Evolutionary conservation across 108 stramenopile species (phyloP), one percentile per base, ranked within the genome.

Genomic region (Nitzschia sp.): DNA sequence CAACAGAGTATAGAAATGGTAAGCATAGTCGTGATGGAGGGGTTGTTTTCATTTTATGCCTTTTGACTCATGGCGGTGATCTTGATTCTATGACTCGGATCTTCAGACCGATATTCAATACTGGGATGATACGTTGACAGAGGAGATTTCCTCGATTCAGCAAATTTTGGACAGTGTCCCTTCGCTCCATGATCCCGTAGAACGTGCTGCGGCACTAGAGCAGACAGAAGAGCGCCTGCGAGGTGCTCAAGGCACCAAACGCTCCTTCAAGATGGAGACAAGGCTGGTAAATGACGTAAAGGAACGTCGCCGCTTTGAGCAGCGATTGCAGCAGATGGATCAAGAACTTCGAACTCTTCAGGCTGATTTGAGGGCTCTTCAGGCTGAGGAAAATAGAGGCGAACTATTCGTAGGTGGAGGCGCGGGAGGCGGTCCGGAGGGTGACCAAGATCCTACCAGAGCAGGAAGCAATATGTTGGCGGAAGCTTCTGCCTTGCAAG

Each of bases 251-350:
- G 86, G 87, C 10, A 93, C 82, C 10, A 89, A 88, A 58, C 82
- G 85, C 17, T 82, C 80, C 21, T 89, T 87, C 70, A 93, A 93
- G 72, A 90, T 90, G 89, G 92, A 93, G 77, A 86, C 73, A 21
- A 83, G 92, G 22, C 69, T 93, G 53, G 80, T 93, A 14, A 59
- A 74, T 17, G 89, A 93, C 70, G 76, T 79, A 0, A 55, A 60
- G 10, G 63, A 74, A 37, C 77, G 84, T 15, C 73, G 71, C n/a
- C 62, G 71, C 39, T 83, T 79, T 40, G 86, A 88, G 55, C 63
- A 79, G 55, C 71, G 81, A 51, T 57, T 93, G 22, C 42, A 65
- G 26, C 57, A 66, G 17, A 62, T 88, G 37, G 86, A 86, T 10
- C 75, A 90, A 42, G 76, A 86, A 37, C 63, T 89, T 37, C 78